phyloP scores from a whole-genome alignment of 306 rosid genomes.

The Ammopiptanthus mongolicus region DNA sequence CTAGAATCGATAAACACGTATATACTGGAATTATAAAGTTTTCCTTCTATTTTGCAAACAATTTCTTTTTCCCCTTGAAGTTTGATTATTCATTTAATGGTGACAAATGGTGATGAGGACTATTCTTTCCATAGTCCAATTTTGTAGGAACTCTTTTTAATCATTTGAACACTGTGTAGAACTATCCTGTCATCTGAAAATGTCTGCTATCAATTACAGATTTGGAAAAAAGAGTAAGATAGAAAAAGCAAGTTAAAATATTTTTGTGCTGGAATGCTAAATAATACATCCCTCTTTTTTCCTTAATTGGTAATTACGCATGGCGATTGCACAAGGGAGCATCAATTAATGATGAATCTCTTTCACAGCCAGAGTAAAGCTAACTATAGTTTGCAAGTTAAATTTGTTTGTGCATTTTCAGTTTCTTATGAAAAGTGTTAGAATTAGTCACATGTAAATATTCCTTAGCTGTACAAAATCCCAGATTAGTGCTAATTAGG shows the following conservation, averaged over 20 bases:
- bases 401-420: background rate
- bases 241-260: background rate
- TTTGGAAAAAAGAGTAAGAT: background rate
- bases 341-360: background rate
- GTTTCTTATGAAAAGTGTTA: background rate
- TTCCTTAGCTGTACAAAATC: too few species aligned
- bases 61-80: background rate
- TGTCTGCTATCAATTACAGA: background rate
- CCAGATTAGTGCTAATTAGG: too few species aligned
- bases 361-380: background rate
- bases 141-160: background rate
- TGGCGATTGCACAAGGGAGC: background rate
- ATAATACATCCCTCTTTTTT: background rate
- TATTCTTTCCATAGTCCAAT: background rate
- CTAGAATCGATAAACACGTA: background rate
- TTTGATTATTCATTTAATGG: constrained; percentile 12
- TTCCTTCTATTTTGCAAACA: background rate
- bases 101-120: background rate
- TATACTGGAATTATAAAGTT: background rate
- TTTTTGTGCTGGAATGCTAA: background rate
- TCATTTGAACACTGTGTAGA: background rate
- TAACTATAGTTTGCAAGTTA: background rate
- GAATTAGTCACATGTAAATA: too few species aligned
- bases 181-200: background rate
- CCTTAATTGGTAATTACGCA: background rate